Base-by-base conservation (phyloP, 2,329 filamentous ascomycete genomes). In the Fusarium humuli region DNA sequence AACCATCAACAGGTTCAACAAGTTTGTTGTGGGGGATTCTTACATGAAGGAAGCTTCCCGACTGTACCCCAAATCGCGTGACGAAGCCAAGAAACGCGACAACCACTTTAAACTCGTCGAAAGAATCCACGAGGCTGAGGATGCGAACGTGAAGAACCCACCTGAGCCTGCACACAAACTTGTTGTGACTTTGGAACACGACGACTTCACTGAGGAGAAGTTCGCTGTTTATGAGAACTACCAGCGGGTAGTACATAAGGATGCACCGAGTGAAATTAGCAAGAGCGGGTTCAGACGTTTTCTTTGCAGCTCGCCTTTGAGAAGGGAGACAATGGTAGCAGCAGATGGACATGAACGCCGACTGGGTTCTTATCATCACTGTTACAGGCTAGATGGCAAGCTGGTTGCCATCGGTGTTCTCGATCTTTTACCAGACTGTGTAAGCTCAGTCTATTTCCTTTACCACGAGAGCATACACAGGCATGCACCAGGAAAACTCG, bases 391-490 rank as follows among this genome's bases (percentile, higher is more conserved):
- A 5, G 91, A 96, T 75, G 92, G 92, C 23, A 85, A 88, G 52
- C 83, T 96, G 16, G 88, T 95, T 25, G 93, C 93, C 4, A 86
- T 96, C 69, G 90, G 90, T 0, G 91, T 96, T 2, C 82, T 96
- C 7, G 93, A 96, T 76, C 83, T 96, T 11, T 83, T 96, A 2
- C 93, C 93, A 0, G 83, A 93, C 61, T 90, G 88, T 70, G 91
- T 96, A 52, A 94, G 92, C 73, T 91, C 91, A 7, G 93, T 96
- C 13, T 96, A 96, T 80, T 93, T 96, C 76, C 81, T 96, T 65
- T 96, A 96, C 75, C 88, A 94, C 74, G 89, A 91, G 74, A 92
- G 91, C 68, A 88, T 94, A 56, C 88, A 92, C 71, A 83, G 85
- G 60, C 90, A 88, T 80, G 86, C 86, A 25, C 91, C 93, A 30